These are phyloP conservation scores for Coprinellus aureogranulatus DNA, from an alignment of 768 basidiomycete genomes.

Conservation along the genomic window DNA sequence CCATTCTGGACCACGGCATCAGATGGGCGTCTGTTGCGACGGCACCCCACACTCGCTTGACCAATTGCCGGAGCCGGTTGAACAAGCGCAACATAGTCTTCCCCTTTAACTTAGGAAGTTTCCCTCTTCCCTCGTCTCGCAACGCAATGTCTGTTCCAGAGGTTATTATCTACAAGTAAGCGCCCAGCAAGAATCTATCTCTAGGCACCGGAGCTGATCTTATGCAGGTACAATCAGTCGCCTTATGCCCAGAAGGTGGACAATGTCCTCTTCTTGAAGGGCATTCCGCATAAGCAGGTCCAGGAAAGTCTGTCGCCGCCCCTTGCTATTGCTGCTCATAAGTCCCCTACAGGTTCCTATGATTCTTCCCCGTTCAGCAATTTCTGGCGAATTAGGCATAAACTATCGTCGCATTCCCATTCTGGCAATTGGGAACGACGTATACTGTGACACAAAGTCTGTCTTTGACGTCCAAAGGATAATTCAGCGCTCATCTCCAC, in stretches of 20 bases:
- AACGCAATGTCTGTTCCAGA: conserved; percentile 16
- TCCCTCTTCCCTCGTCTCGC: not conserved
- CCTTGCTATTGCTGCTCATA: not conserved
- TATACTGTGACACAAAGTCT: conserved; percentile 57
- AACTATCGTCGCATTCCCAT: conserved; percentile 59
- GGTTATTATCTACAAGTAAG: conserved; percentile 50
- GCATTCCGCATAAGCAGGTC: conserved; percentile 46
- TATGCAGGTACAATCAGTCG: conserved; percentile 47
- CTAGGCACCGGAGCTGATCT: no score
- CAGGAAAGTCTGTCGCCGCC: conserved; percentile 31
- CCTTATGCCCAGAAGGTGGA: conserved; percentile 53
- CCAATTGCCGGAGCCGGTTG: not conserved
- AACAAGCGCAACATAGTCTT: not conserved
- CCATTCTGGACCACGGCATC: no score
- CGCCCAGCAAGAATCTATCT: not conserved
- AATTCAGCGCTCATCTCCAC: not conserved
- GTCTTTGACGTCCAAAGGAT: not conserved
- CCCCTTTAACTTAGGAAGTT: not conserved
- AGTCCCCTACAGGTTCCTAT: conserved; percentile 40
- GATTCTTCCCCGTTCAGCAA: conserved; percentile 55
- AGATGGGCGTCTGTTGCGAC: not conserved
- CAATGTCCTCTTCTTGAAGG: conserved; percentile 48
- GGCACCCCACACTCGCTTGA: not conserved
- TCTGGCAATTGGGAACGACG: conserved; percentile 58
- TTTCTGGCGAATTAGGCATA: conserved; percentile 50